Evolutionary conservation across 768 basidiomycete genomes (phyloP).

Genomic region (Agrocybe praecox): DNA sequence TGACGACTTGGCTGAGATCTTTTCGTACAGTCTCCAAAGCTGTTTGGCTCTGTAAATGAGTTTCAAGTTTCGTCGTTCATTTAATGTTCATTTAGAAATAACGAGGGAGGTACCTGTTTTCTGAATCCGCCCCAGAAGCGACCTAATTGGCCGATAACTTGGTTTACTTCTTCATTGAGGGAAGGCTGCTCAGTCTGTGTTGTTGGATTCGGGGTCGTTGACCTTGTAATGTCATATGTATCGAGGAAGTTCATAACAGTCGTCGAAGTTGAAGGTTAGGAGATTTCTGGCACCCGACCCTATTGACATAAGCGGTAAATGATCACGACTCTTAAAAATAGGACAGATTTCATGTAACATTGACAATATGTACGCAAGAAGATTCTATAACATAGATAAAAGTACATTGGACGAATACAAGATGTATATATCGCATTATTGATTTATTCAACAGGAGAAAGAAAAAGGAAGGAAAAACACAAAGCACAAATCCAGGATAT

Average conservation of each 20-base stretch:
- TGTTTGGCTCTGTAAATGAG: conserved; percentile 58
- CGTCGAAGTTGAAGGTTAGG: conserved; percentile 9
- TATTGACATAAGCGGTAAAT: neutral
- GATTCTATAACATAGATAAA: neutral
- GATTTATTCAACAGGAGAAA: neutral
- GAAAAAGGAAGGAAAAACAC: neutral
- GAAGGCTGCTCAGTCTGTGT: conserved; percentile 45
- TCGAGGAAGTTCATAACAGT: conserved; percentile 74
- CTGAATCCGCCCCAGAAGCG: conserved; percentile 91
- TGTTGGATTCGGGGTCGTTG: conserved; percentile 46
- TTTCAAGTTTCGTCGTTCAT: neutral
- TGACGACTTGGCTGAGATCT: conserved; percentile 72
- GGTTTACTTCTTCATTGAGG: conserved; percentile 85
- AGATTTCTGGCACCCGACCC: neutral
- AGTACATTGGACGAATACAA: neutral
- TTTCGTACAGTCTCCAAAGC: conserved; percentile 71
- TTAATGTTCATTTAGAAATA: neutral
- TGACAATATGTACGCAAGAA: neutral
- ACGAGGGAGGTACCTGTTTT: conserved; percentile 68
- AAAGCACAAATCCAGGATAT: conserved; percentile 1
- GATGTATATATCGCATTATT: neutral
- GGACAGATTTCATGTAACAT: neutral
- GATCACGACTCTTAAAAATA: neutral
- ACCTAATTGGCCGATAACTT: conserved; percentile 86
- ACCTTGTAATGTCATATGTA: conserved; percentile 58